Conservation (phyloP, 2,329 filamentous ascomycete genomes). For the Metarhizium robertsii region DNA sequence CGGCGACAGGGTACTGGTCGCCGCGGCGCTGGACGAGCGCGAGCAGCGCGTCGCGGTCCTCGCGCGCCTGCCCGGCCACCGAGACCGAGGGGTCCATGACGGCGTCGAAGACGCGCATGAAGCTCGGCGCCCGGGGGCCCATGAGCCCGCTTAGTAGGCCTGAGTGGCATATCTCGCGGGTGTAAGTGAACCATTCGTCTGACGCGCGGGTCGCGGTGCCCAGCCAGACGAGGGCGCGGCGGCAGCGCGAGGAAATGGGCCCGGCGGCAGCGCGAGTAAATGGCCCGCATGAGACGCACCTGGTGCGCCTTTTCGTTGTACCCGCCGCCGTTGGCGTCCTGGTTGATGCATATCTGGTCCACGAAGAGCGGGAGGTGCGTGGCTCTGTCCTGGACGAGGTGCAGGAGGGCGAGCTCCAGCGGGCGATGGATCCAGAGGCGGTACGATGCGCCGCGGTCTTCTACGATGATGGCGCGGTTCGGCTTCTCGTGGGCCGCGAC, state of each 20-base stretch:
- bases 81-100: constrained; percentile 15
- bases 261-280: constrained; percentile 16
- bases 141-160: constrained; percentile 15
- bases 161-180: constrained; percentile 10
- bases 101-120: constrained; percentile 19
- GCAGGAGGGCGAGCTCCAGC: constrained; percentile 19
- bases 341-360: constrained; percentile 24
- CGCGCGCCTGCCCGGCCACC: constrained; percentile 9
- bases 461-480: constrained; percentile 18
- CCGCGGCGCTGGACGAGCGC: constrained; percentile 14
- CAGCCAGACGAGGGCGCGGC: constrained; percentile 18
- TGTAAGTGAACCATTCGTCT: constrained; percentile 12
- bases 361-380: constrained; percentile 16
- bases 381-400: constrained; percentile 7
- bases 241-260: constrained; percentile 18
- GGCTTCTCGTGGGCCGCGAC: constrained; percentile 7
- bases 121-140: constrained; percentile 13
- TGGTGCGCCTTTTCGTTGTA: constrained; percentile 16
- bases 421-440: constrained; percentile 16
- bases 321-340: constrained; percentile 7
- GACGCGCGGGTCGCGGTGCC: constrained; percentile 14
- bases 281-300: constrained; percentile 19
- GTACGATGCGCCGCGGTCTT: constrained; percentile 6
- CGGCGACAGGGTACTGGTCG: constrained; percentile 15
- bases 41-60: constrained; percentile 20